Evolutionary conservation across 176 grass and related monocot species (phyloP).

Genomic region (Carex littledalei): DNA sequence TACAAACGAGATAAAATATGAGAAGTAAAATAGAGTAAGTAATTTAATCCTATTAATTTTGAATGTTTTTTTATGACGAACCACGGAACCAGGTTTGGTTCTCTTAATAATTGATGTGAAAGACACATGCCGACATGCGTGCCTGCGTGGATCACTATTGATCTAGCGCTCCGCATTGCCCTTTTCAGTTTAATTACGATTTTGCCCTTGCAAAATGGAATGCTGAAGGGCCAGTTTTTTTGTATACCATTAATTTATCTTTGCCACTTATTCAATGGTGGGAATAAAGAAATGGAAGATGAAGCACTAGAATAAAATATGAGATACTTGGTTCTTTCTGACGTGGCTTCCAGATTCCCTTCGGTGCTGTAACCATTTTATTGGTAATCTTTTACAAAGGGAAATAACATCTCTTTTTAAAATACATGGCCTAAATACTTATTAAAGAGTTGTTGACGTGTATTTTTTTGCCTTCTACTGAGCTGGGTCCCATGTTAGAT

Average conservation of each 20-base stretch:
- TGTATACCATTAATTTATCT: not conserved
- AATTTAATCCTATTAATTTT: no score
- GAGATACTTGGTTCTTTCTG: constrained; percentile 13
- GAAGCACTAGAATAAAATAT: constrained; percentile 12
- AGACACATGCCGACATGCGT: not conserved
- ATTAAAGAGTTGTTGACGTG: constrained; percentile 1
- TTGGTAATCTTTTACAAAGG: not conserved
- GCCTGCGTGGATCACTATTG: not conserved
- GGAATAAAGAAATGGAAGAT: not conserved
- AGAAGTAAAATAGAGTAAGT: no score
- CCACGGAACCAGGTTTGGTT: not conserved
- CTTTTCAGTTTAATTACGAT: not conserved
- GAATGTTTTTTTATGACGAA: not conserved
- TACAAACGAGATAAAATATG: no score
- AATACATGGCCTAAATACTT: not conserved
- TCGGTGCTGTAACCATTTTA: not conserved
- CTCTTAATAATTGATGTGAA: not conserved
- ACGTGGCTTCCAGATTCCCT: constrained; percentile 9
- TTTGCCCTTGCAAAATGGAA: not conserved
- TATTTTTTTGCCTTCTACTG: not conserved
- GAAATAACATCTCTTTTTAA: not conserved
- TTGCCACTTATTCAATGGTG: constrained; percentile 1
- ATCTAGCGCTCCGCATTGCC: not conserved
- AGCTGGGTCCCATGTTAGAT: not conserved
- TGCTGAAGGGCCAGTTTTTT: constrained; percentile 3